Conservation (phyloP, 805 yeast genomes). For the Candida chauliodis region DNA sequence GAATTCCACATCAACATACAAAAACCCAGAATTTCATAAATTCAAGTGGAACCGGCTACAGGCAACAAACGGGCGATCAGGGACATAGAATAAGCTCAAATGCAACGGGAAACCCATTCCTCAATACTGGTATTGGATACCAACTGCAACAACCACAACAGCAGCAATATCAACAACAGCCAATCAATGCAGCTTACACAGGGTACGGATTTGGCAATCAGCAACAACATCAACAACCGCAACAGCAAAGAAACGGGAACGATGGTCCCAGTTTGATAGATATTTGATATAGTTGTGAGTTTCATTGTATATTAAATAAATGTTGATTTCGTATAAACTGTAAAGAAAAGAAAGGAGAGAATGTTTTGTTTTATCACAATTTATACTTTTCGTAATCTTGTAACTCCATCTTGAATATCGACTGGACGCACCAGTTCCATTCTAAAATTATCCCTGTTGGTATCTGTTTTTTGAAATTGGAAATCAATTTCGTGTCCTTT, state of each 20-base stretch:
- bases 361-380: constrained; percentile 10
- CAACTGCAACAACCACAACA: constrained; percentile 21
- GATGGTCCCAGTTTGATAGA: constrained; percentile 48
- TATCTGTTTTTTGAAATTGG: constrained; percentile 16
- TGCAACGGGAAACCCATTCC: constrained; percentile 56
- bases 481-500: constrained; percentile 33
- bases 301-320: too few relatives aligned
- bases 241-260: constrained; percentile 25
- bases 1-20: constrained; percentile 93
- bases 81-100: constrained; percentile 30
- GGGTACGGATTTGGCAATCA: constrained; percentile 94
- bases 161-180: constrained; percentile 18
- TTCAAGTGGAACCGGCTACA: constrained; percentile 83
- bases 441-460: constrained; percentile 36
- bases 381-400: constrained; percentile 19
- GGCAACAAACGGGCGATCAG: constrained; percentile 43
- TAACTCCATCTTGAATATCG: constrained; percentile 48
- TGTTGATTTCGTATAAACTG: too few relatives aligned
- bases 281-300: constrained; percentile 27
- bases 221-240: constrained; percentile 38
- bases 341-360: neutral
- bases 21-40: constrained; percentile 75
- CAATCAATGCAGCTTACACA: constrained; percentile 74
- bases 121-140: constrained; percentile 54
- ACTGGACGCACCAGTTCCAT: constrained; percentile 63